Evolutionary conservation across 148 eudicot species (phyloP).

Genomic region (Chenopodium quinoa): DNA sequence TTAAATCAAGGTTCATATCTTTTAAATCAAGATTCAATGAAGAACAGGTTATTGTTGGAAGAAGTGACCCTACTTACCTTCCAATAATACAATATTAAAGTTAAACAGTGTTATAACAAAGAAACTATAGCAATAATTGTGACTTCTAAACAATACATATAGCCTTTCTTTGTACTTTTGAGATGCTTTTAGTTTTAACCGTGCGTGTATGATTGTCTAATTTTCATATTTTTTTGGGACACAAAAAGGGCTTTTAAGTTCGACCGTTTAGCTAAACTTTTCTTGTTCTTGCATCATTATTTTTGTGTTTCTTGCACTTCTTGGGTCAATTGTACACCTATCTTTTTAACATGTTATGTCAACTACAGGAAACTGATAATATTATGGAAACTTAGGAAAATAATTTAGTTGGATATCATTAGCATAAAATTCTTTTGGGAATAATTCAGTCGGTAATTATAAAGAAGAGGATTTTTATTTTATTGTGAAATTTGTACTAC

Average conservation of each 20-base stretch:
- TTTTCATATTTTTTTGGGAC: neutral
- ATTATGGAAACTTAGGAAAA: neutral
- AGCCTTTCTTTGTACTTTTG: neutral
- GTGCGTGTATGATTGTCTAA: neutral
- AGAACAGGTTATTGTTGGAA: neutral
- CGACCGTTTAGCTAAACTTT: constrained; percentile 9
- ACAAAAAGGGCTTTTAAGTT: neutral
- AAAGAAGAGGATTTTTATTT: too few relatives aligned
- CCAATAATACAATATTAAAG: neutral
- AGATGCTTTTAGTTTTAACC: constrained; percentile 5
- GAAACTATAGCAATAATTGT: neutral
- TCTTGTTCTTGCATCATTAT: neutral
- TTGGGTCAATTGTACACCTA: neutral
- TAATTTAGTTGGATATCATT: too few relatives aligned
- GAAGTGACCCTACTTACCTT: neutral
- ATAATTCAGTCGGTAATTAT: too few relatives aligned
- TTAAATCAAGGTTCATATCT: neutral
- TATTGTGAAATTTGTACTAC: too few relatives aligned
- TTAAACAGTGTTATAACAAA: neutral
- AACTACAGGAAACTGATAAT: neutral
- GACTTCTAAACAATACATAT: neutral
- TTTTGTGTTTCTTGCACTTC: neutral
- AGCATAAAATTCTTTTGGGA: too few relatives aligned
- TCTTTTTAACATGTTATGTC: neutral
- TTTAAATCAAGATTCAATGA: constrained; percentile 1